These are phyloP conservation scores for Cinchona pubescens DNA, from an alignment of 257 asterid species.

Conservation along the genomic window DNA sequence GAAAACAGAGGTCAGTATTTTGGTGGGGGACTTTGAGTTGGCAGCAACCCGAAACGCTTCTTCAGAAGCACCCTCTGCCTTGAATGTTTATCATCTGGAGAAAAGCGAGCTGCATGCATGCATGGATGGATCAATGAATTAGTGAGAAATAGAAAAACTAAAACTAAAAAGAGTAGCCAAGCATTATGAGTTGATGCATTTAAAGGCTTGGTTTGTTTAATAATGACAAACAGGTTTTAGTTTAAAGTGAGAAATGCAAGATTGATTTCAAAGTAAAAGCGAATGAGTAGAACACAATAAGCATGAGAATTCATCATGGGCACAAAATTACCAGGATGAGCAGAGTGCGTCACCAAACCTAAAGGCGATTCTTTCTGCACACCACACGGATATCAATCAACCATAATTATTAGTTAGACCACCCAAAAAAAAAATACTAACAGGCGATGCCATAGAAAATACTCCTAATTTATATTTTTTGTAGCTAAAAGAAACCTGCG, in stretches of 20 bases:
- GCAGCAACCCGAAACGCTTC: conserved; percentile 86
- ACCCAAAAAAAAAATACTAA: too few relatives aligned
- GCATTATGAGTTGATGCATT: too few relatives aligned
- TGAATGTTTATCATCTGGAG: conserved; percentile 79
- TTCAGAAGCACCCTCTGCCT: conserved; percentile 82
- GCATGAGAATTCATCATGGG: background rate
- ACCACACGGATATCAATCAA: background rate
- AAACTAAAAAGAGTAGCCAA: too few relatives aligned
- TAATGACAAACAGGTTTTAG: too few relatives aligned
- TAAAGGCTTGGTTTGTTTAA: too few relatives aligned
- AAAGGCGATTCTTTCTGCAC: conserved; percentile 81
- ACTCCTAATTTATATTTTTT: background rate
- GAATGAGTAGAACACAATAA: too few relatives aligned
- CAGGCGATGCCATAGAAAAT: background rate
- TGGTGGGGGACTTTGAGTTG: conserved; percentile 65
- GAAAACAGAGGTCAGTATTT: conserved; percentile 43
- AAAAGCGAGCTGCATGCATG: conserved; percentile 83
- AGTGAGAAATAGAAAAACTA: background rate
- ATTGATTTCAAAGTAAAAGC: too few relatives aligned
- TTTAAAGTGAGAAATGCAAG: too few relatives aligned
- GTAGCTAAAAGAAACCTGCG: background rate
- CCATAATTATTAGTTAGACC: too few relatives aligned
- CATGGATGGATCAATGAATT: too few relatives aligned
- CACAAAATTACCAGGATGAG: conserved; percentile 76
- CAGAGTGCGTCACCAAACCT: conserved; percentile 70